These are phyloP conservation scores for Nigrospora oryzae DNA, from an alignment of 2,329 filamentous ascomycete genomes.

Conservation along the genomic window DNA sequence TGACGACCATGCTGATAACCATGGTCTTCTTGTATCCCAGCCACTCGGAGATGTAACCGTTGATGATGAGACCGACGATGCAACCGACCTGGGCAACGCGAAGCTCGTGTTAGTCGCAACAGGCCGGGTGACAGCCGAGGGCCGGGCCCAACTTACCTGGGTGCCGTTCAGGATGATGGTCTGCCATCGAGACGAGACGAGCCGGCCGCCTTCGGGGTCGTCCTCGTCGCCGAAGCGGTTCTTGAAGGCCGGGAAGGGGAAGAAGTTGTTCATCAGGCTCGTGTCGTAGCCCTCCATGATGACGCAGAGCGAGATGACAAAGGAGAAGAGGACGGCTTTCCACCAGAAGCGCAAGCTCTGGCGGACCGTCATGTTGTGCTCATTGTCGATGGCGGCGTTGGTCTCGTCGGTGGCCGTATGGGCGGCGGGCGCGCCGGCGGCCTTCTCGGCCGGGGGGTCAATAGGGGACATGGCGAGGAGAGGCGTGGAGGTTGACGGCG, in stretches of 20 bases:
- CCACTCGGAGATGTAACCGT: constrained; percentile 6
- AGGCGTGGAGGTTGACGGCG: background rate
- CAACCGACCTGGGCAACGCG: constrained; percentile 1
- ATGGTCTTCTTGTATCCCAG: constrained; percentile 7
- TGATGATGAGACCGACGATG: constrained; percentile 5
- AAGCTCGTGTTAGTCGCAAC: too few species aligned
- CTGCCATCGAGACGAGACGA: constrained; percentile 5
- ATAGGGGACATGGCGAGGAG: background rate
- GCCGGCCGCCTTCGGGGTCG: constrained; percentile 3
- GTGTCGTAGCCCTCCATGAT: constrained; percentile 7
- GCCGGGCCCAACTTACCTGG: background rate
- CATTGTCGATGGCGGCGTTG: constrained; percentile 4
- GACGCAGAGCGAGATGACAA: constrained; percentile 5
- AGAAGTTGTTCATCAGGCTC: constrained; percentile 6
- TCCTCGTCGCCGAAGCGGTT: constrained; percentile 6
- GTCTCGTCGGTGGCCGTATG: constrained; percentile 1
- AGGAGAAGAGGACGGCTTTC: constrained; percentile 5
- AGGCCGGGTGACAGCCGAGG: too few species aligned
- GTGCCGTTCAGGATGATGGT: constrained; percentile 6
- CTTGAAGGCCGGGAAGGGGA: constrained; percentile 5
- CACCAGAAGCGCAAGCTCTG: constrained; percentile 4
- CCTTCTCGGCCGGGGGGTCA: background rate
- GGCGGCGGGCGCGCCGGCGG: background rate
- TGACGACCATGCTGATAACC: constrained; percentile 1
- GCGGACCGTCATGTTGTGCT: constrained; percentile 2